Evolutionary conservation across 225 moss, liverwort and hornwort genomes (phyloP).

Genomic region (Pseudoscleropodium purum): DNA sequence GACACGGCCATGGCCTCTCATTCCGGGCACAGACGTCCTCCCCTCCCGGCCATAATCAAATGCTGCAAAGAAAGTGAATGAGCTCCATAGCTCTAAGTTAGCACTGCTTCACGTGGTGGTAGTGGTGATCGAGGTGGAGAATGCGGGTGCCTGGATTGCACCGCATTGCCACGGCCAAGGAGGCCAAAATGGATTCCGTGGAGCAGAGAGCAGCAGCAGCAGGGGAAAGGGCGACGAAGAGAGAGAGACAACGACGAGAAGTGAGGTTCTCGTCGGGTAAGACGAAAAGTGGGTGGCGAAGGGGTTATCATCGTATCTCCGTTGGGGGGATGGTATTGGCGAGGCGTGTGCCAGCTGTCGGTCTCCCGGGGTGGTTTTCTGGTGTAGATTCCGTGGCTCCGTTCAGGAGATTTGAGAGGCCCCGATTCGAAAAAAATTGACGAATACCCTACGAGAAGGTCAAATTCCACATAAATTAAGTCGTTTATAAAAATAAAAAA

Average conservation of each 20-base stretch:
- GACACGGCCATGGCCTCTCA: constrained; percentile 42
- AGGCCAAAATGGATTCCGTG: background rate
- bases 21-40: constrained; percentile 8
- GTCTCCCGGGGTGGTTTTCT: background rate
- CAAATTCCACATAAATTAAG: background rate
- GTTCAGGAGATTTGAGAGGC: background rate
- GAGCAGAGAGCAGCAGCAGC: background rate
- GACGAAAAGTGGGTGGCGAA: background rate
- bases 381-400: background rate
- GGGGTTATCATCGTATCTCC: background rate
- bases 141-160: background rate
- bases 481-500: too few species aligned
- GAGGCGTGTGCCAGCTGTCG: background rate
- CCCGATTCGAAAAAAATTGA: background rate
- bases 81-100: background rate
- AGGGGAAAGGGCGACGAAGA: background rate
- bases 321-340: background rate
- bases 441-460: background rate
- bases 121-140: background rate
- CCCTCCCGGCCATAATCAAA: background rate
- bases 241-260: background rate
- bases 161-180: background rate
- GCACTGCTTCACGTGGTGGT: too few species aligned
- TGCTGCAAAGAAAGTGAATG: background rate
- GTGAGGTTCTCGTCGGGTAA: constrained; percentile 4